Percentiles rank a stretch among this genome's conserved stretches.
Conservation (phyloP, 176 grass and related monocot species). For the sorghum (Sorghum bicolor) region Sorghum_bicolor_NCBIv3 NC_012873.2:64336001-64336500, state of each 20-base stretch:
- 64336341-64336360: neutral
- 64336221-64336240: neutral
- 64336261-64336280: neutral
- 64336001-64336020: conserved; percentile 1
- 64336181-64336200: neutral
- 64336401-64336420: neutral
- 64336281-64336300: neutral
- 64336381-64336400: neutral
- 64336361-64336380: neutral
- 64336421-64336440: neutral
- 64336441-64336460: neutral
- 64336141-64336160: conserved; percentile 6
- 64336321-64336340: neutral
- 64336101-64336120: conserved; percentile 39
- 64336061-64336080: conserved; percentile 31
- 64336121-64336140: conserved; percentile 42
- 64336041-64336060: conserved; percentile 25
- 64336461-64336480: neutral
- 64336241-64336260: neutral
- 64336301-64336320: neutral
- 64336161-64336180: neutral
- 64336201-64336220: neutral
- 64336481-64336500: too few species aligned
- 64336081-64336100: conserved; percentile 38
- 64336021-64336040: neutral